Evolutionary conservation across 129 eudicot species (phyloP).

Genomic region (Scalesia atractyloides): DNA sequence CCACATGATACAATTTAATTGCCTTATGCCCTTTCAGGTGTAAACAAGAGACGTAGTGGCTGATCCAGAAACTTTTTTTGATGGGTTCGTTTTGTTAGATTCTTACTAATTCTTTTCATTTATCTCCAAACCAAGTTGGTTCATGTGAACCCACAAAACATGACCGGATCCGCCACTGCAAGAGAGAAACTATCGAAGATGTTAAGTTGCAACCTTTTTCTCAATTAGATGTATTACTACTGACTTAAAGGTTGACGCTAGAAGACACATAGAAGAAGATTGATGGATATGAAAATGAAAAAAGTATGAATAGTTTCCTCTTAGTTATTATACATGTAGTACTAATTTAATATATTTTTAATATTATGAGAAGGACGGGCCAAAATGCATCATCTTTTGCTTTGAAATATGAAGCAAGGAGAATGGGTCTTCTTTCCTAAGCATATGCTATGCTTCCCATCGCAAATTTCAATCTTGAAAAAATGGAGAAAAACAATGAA

Average conservation of each 20-base stretch:
- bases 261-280: not conserved
- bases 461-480: slow-evolving; percentile 5
- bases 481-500: not conserved
- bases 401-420: slow-evolving; percentile 19
- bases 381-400: slow-evolving; percentile 26
- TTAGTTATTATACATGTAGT: not conserved
- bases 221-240: not conserved
- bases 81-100: too few relatives aligned
- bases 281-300: not conserved
- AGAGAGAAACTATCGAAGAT: not conserved
- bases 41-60: too few relatives aligned
- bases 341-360: not conserved
- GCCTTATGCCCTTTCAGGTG: slow-evolving; percentile 14
- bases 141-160: too few relatives aligned
- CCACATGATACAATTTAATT: slow-evolving; percentile 24
- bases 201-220: too few relatives aligned
- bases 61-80: too few relatives aligned
- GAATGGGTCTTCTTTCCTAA: slow-evolving; percentile 27
- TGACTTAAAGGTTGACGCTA: not conserved
- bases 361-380: slow-evolving; percentile 28
- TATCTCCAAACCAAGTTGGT: too few relatives aligned
- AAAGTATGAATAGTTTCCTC: not conserved
- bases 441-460: slow-evolving; percentile 32
- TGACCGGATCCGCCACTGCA: too few relatives aligned
- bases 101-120: too few relatives aligned